phyloP scores from a whole-genome alignment of 2,329 filamentous ascomycete species.

The Monosporascus sp. region DNA sequence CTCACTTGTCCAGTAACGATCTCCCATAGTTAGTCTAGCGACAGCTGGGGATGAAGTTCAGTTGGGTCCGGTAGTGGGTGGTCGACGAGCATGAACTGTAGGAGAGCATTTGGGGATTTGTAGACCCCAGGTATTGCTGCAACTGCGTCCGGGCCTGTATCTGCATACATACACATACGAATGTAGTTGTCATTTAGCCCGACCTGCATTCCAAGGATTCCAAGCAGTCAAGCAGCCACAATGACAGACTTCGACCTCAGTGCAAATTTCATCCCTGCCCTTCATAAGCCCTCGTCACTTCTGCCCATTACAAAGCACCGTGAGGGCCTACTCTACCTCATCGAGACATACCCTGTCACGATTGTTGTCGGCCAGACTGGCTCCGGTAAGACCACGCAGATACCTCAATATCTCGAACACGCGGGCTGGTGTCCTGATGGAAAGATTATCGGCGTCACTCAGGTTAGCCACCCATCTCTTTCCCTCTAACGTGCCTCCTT shows the following conservation, averaged over 20 bases:
- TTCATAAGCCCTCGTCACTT: constrained; percentile 79
- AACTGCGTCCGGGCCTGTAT: background rate
- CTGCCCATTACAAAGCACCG: constrained; percentile 84
- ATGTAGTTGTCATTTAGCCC: background rate
- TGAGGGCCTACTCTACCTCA: constrained; percentile 73
- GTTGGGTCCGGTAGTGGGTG: no score
- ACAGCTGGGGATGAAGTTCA: no score
- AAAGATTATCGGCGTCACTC: constrained; percentile 81
- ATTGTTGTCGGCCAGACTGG: constrained; percentile 93
- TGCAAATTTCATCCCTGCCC: constrained; percentile 65
- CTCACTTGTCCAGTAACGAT: no score
- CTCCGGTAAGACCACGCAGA: constrained; percentile 91
- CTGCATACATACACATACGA: background rate
- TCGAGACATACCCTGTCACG: constrained; percentile 79
- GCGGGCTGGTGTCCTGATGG: constrained; percentile 85
- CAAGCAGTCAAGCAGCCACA: constrained; percentile 1
- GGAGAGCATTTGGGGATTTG: background rate
- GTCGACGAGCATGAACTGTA: background rate
- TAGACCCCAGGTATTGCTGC: background rate
- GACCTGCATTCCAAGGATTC: constrained; percentile 5
- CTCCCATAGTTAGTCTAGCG: no score
- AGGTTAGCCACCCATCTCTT: constrained; percentile 54
- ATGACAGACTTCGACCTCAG: constrained; percentile 56
- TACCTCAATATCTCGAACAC: constrained; percentile 84
- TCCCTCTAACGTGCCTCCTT: background rate